Evolutionary conservation across 208 protist genomes (phyloP), one percentile per base, ranked within the genome.

Genomic region (Strigomonas galati): DNA sequence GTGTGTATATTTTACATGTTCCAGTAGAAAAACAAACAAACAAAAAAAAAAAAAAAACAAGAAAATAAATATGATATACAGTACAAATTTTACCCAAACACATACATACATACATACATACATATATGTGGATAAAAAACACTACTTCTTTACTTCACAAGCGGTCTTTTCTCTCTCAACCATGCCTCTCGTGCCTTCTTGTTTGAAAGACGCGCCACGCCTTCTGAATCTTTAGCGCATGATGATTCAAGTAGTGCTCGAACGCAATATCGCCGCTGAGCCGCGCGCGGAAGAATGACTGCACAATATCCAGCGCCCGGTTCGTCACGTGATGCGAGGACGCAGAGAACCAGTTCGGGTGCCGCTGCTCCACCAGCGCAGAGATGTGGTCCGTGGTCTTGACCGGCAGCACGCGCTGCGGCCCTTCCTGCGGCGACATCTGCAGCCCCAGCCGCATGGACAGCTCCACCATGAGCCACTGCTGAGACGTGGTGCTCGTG

Each of bases 321-420:
- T 51, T 63, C n/a, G 71, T 70, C 21, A 44, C 26, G 3, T 9
- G 27, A n/a, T 67, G 55, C 31, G 66, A 61, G 24, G 62, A 49
- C n/a, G 57, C 6, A 12, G 28, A 48, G 51, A 83, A 78, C 77
- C 79, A 82, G 64, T 71, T 58, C 17, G 82, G 75, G 58, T 89
- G 61, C 21, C 69, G 73, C 23, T 37, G 28, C 15, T 63, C 57
- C 61, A 89, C 65, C 9, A 67, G 56, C 30, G 66, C 48, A 58
- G 60, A 27, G 15, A 86, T 69, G 62, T 76, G 71, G 31, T 49
- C 37, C 37, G 30, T 56, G 17, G 72, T 67, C 5, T 63, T 69
- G 0, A 62, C 23, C 32, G 70, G 54, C 14, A 60, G 46, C 31
- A 69, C 40, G 21, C 54, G 28, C 55, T 62, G 48, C 2, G 21